Conservation (phyloP, 495 filamentous ascomycete species). For the Aspergillus cavernicola region DNA sequence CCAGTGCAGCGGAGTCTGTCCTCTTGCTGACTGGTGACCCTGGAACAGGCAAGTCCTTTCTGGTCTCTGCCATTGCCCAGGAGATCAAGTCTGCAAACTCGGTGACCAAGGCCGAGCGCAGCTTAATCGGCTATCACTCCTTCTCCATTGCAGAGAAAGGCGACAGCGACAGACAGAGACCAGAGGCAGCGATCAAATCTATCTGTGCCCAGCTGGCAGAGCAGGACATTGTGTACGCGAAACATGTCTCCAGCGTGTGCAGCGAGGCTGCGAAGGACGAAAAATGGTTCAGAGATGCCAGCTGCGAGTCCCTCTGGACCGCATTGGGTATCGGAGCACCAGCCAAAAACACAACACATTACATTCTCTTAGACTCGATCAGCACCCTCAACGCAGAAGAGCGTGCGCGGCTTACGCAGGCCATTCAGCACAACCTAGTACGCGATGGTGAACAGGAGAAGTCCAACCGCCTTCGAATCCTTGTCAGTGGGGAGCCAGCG, state of each 20-base stretch:
- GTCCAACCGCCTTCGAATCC: constrained; percentile 1
- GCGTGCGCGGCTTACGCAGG: not conserved
- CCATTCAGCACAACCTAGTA: not conserved
- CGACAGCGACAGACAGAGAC: constrained; percentile 13
- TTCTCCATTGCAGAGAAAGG: constrained; percentile 17
- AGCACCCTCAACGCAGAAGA: constrained; percentile 5
- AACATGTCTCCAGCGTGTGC: constrained; percentile 13
- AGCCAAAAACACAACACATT: constrained; percentile 15
- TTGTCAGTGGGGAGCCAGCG: constrained; percentile 3
- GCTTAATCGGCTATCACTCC: constrained; percentile 20
- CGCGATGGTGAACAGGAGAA: not conserved
- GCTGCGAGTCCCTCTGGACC: constrained; percentile 20
- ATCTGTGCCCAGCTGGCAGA: constrained; percentile 23
- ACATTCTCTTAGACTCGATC: constrained; percentile 22
- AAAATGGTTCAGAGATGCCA: constrained; percentile 20
- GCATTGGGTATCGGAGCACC: constrained; percentile 19
- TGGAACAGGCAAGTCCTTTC: constrained; percentile 19
- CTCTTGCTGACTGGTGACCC: constrained; percentile 19
- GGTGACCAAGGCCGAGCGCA: constrained; percentile 10
- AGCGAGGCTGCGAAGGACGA: constrained; percentile 10
- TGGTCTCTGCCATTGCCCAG: constrained; percentile 17
- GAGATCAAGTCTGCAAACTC: constrained; percentile 13
- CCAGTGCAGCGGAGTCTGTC: constrained; percentile 9
- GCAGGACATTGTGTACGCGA: constrained; percentile 20
- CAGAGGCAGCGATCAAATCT: constrained; percentile 20